These are phyloP conservation scores for Pythium phragmiticola DNA, from an alignment of 352 stramenopile genomes.

Conservation along the genomic window DNA sequence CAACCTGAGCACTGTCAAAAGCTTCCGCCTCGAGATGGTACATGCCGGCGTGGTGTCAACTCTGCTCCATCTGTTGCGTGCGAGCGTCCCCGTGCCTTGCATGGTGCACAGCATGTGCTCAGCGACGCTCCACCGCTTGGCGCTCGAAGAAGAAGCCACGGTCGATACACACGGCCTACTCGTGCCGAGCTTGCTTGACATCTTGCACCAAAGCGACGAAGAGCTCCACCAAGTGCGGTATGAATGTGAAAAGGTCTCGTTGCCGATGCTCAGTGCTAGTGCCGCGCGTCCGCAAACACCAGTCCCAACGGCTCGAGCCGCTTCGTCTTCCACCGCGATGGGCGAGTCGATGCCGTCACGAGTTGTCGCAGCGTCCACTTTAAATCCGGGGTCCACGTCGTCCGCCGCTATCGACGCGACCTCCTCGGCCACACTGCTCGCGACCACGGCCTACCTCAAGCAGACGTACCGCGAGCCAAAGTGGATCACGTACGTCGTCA, in stretches of 20 bases:
- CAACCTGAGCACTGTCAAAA: conserved; percentile 68
- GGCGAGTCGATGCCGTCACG: background rate
- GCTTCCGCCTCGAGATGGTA: conserved; percentile 60
- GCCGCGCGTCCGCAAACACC: background rate
- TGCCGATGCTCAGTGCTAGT: conserved; percentile 27
- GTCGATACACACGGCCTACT: conserved; percentile 41
- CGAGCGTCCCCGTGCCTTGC: background rate
- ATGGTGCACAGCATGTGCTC: conserved; percentile 49
- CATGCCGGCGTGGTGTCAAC: conserved; percentile 49
- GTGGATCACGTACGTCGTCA: conserved; percentile 70
- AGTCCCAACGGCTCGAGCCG: background rate
- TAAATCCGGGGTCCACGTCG: background rate
- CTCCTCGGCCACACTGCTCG: conserved; percentile 5
- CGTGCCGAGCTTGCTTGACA: conserved; percentile 54
- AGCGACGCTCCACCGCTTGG: conserved; percentile 66
- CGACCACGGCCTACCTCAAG: conserved; percentile 46
- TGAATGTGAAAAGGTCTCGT: conserved; percentile 66
- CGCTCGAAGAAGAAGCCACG: conserved; percentile 49
- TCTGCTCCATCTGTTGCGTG: conserved; percentile 42
- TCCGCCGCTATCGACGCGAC: background rate
- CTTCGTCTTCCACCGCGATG: too few species aligned
- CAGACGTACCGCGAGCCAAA: conserved; percentile 62
- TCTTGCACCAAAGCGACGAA: conserved; percentile 56
- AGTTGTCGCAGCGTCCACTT: too few species aligned
- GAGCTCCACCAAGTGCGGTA: conserved; percentile 75